Percentiles rank a stretch among this genome's conserved stretches.
These are phyloP conservation scores for Alternaria metachromatica DNA, from an alignment of 2,329 filamentous ascomycete species.

Conservation along the genomic window DNA sequence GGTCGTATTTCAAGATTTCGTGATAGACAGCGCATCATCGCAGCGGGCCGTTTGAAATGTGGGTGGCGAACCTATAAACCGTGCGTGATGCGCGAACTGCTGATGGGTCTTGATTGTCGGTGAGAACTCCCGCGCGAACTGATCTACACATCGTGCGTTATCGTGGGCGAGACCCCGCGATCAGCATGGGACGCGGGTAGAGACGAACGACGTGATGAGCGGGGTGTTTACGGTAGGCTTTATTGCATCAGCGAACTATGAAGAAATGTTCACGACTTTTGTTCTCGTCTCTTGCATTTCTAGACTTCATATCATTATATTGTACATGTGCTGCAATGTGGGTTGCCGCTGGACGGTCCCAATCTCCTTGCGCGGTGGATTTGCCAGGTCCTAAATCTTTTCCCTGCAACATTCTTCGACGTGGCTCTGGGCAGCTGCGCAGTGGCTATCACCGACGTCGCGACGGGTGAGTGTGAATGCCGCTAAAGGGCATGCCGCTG, in stretches of 20 bases:
- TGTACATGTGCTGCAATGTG: background rate
- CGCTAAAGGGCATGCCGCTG: too few species aligned
- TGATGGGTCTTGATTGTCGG: background rate
- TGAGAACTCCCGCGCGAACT: background rate
- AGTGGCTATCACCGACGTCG: background rate
- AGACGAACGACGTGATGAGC: background rate
- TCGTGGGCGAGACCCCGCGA: background rate
- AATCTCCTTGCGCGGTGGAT: background rate
- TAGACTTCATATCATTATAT: background rate
- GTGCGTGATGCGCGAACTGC: background rate
- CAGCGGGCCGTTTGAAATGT: background rate
- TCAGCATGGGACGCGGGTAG: background rate
- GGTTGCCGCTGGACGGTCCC: background rate
- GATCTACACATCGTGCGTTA: background rate
- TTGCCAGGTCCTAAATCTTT: background rate
- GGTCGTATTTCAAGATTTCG: background rate
- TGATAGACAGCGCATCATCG: background rate
- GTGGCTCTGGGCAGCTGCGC: too few species aligned
- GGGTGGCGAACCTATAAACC: background rate
- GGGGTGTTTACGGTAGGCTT: background rate
- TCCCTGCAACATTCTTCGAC: background rate
- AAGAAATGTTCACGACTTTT: background rate
- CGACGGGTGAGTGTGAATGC: background rate
- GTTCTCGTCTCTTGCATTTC: background rate
- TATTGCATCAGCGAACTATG: background rate